Conservation (phyloP, 768 basidiomycete species). For the Lactarius hatsudake region DNA sequence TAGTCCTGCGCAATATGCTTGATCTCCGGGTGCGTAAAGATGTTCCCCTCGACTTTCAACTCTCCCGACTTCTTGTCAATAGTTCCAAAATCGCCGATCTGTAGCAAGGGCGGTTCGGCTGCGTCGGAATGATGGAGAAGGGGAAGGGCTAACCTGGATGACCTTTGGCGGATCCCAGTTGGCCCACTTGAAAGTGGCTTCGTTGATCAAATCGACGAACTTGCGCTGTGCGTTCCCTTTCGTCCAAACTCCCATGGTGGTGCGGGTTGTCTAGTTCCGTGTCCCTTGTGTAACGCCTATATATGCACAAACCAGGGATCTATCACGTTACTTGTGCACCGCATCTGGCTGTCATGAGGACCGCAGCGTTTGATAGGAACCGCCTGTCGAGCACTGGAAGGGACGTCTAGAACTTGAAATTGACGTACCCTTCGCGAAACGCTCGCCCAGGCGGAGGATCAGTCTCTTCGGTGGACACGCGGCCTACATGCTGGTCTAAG, state of each 20-base stretch:
- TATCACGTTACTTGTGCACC: neutral
- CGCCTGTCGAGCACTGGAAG: neutral
- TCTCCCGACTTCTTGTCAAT: constrained; percentile 11
- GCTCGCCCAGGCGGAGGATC: neutral
- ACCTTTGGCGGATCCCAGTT: constrained; percentile 13
- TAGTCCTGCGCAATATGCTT: neutral
- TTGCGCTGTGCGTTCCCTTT: constrained; percentile 13
- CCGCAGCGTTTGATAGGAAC: neutral
- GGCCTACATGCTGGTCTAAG: neutral
- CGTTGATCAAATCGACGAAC: constrained; percentile 15
- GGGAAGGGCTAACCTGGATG: constrained; percentile 1
- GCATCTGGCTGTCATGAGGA: neutral
- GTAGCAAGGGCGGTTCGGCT: neutral
- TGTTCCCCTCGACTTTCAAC: constrained; percentile 13
- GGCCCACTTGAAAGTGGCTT: constrained; percentile 7
- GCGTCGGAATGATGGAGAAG: neutral
- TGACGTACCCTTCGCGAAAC: neutral
- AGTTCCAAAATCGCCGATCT: constrained; percentile 18
- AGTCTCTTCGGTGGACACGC: neutral
- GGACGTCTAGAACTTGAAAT: neutral
- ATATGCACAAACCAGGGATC: neutral
- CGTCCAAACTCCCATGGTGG: constrained; percentile 7
- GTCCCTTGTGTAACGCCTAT: neutral
- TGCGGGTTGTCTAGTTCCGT: neutral
- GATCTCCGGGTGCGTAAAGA: constrained; percentile 3